A percentile compares a stretch with the other conserved stretches of the same genome.
Conservation (phyloP, 768 basidiomycete species). For the Cyathus striatus region DNA sequence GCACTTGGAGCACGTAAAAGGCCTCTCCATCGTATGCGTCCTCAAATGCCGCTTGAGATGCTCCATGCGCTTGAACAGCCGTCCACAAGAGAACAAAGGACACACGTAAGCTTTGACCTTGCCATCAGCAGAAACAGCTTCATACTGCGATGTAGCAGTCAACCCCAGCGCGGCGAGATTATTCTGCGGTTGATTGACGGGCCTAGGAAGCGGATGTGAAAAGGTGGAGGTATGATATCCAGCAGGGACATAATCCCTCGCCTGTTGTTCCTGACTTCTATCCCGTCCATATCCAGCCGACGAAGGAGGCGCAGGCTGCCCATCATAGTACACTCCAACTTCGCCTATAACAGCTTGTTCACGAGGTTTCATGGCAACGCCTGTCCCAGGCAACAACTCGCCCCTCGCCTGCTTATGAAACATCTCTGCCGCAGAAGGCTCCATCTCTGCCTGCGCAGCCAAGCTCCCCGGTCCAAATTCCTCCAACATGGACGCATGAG, state of each 20-base stretch:
- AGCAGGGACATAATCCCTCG: conserved; percentile 9
- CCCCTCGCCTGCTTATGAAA: conserved; percentile 59
- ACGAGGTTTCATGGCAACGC: conserved; percentile 22
- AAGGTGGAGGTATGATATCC: conserved; percentile 18
- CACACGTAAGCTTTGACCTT: conserved; percentile 72
- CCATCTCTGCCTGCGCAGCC: conserved; percentile 14
- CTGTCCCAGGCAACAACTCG: conserved; percentile 35
- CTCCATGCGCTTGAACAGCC: conserved; percentile 89
- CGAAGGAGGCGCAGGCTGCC: conserved; percentile 12
- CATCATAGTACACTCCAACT: conserved; percentile 25
- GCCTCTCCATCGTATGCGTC: conserved; percentile 87
- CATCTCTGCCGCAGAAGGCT: conserved; percentile 59
- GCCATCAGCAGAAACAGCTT: conserved; percentile 23
- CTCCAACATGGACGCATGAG: conserved; percentile 20
- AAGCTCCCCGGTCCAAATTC: conserved; percentile 18
- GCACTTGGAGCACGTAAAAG: conserved; percentile 72
- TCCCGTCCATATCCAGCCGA: conserved; percentile 6
- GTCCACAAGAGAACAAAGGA: conserved; percentile 77
- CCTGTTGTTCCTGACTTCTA: conserved; percentile 9
- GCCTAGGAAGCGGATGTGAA: conserved; percentile 17
- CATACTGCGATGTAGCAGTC: conserved; percentile 20
- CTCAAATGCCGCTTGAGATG: conserved; percentile 85
- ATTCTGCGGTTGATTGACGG: not conserved
- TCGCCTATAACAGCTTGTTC: conserved; percentile 22
- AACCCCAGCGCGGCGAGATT: not conserved